Percentiles rank a stretch among this genome's conserved stretches.
phyloP scores from a whole-genome alignment of 495 filamentous ascomycete genomes.

The Hypomontagnella monticulosa region DNA sequence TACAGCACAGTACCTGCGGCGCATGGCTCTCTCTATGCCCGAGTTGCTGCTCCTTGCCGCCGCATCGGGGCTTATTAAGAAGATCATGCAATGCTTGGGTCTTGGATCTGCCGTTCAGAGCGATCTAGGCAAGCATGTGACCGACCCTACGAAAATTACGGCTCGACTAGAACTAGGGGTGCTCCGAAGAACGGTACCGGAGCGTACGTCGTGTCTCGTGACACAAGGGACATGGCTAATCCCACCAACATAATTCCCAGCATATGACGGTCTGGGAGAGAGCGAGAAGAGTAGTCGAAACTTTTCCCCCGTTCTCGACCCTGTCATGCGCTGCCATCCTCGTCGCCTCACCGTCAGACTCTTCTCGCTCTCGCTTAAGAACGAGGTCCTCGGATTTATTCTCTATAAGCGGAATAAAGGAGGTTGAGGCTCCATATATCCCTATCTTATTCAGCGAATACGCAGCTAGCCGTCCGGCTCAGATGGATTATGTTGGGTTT shows the following conservation, averaged over 20 bases:
- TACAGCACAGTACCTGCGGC: not conserved
- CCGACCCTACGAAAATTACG: constrained; percentile 30
- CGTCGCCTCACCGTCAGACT: constrained; percentile 11
- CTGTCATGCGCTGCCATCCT: constrained; percentile 26
- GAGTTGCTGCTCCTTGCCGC: constrained; percentile 25
- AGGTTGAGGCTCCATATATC: constrained; percentile 1
- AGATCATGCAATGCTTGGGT: constrained; percentile 31
- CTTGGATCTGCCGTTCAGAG: constrained; percentile 26
- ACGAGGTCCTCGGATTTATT: constrained; percentile 11
- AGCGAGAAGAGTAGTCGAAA: constrained; percentile 19
- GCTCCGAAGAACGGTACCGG: constrained; percentile 39
- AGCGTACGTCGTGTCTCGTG: constrained; percentile 39
- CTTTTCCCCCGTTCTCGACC: constrained; percentile 28
- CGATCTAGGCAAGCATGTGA: constrained; percentile 38
- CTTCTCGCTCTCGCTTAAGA: constrained; percentile 1
- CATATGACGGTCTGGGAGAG: constrained; percentile 28
- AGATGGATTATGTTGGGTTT: constrained; percentile 2
- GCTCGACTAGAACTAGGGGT: constrained; percentile 17
- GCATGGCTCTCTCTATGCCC: constrained; percentile 18
- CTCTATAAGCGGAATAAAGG: constrained; percentile 5
- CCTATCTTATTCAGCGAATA: constrained; percentile 6
- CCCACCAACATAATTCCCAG: constrained; percentile 30
- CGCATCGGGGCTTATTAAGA: constrained; percentile 35
- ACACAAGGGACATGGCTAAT: constrained; percentile 35
- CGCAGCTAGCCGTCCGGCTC: not conserved